A percentile compares a stretch with the other conserved stretches of the same genome.
These are phyloP conservation scores for Kurtzmaniella quercitrusa DNA, from an alignment of 1,139 yeast genomes.

Conservation along the genomic window DNA sequence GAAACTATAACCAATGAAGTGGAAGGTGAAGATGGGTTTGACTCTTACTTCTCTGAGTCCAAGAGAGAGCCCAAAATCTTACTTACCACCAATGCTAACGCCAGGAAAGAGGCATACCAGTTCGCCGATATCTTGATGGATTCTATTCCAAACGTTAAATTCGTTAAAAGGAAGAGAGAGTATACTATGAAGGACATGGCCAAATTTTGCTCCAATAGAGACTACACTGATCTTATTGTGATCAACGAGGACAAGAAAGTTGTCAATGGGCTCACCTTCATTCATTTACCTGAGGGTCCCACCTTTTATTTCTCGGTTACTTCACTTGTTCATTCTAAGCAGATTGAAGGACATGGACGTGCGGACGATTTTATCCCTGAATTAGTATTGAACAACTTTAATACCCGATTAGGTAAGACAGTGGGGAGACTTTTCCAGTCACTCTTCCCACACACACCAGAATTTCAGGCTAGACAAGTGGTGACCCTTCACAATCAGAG, in stretches of 20 bases:
- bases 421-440: slow-evolving; percentile 91
- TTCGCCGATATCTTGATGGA: slow-evolving; percentile 86
- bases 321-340: slow-evolving; percentile 72
- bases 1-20: slow-evolving; percentile 74
- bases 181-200: slow-evolving; percentile 85
- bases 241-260: slow-evolving; percentile 90
- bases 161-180: slow-evolving; percentile 82
- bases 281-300: slow-evolving; percentile 93
- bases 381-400: slow-evolving; percentile 83
- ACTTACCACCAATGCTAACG: slow-evolving; percentile 82
- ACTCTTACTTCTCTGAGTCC: slow-evolving; percentile 53
- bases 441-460: slow-evolving; percentile 88
- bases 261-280: slow-evolving; percentile 87
- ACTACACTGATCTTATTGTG: slow-evolving; percentile 80
- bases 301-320: slow-evolving; percentile 85
- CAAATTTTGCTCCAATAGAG: slow-evolving; percentile 72
- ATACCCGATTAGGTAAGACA: slow-evolving; percentile 87
- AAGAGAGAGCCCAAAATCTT: slow-evolving; percentile 70
- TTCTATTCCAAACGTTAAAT: slow-evolving; percentile 78
- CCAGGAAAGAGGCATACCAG: slow-evolving; percentile 82
- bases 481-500: slow-evolving; percentile 94
- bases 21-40: slow-evolving; percentile 84
- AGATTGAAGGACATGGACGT: slow-evolving; percentile 82
- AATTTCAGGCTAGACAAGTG: slow-evolving; percentile 91
- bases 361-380: slow-evolving; percentile 92